phyloP scores from a whole-genome alignment of 257 asterid genomes.

The Plantago elongata region DNA sequence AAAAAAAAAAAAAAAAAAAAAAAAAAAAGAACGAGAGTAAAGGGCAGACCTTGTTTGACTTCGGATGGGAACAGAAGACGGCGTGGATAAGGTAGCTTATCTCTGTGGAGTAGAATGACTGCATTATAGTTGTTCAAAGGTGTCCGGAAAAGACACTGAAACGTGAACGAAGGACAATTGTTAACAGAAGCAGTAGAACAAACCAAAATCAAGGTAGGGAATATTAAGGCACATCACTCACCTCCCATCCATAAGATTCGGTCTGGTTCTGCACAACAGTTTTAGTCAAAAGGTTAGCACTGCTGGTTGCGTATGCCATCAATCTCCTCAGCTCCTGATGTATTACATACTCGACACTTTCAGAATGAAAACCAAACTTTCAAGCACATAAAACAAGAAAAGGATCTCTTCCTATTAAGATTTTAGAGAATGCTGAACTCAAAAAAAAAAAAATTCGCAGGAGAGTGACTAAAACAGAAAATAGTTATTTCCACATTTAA shows the following conservation, averaged over 20 bases:
- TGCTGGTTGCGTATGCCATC: conserved; percentile 80
- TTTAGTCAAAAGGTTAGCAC: conserved; percentile 60
- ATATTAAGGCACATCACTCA: conserved; percentile 30
- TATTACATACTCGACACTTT: conserved; percentile 9
- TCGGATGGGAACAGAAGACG: conserved; percentile 88
- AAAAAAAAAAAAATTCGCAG: neutral
- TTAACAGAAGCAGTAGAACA: conserved; percentile 6
- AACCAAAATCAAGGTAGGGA: conserved; percentile 9
- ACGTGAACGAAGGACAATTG: conserved; percentile 11
- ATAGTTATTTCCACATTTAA: neutral
- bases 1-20: neutral
- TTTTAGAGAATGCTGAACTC: conserved; percentile 5
- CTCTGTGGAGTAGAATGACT: conserved; percentile 78
- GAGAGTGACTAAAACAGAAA: neutral
- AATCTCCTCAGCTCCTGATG: conserved; percentile 78
- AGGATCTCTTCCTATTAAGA: neutral
- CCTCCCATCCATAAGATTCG: conserved; percentile 83
- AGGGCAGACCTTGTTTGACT: conserved; percentile 50
- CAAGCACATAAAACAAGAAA: conserved; percentile 4
- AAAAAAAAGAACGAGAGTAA: neutral
- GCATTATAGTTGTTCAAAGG: conserved; percentile 90
- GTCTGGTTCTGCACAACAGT: conserved; percentile 49
- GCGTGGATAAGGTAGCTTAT: conserved; percentile 75
- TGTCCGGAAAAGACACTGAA: conserved; percentile 95
- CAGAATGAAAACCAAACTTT: conserved; percentile 9